Evolutionary conservation across 2,329 filamentous ascomycete genomes (phyloP).

Genomic region (Colletotrichum sp.): DNA sequence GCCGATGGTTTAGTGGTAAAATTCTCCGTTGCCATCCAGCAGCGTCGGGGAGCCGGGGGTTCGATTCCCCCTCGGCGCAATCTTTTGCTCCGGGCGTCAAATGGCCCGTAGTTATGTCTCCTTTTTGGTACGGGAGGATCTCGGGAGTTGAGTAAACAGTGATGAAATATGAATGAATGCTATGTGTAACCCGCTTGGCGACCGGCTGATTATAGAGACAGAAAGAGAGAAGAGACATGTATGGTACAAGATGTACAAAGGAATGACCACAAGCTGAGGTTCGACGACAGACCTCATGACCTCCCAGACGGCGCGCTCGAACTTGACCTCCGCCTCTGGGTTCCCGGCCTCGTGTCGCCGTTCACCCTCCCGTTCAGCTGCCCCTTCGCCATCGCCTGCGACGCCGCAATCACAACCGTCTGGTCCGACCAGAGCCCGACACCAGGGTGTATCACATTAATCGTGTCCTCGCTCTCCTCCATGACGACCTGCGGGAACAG

Average conservation of each 20-base stretch:
- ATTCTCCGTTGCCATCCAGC: slow-evolving; percentile 9
- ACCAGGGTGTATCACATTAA: slow-evolving; percentile 26
- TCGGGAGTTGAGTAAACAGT: background rate
- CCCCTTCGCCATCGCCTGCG: background rate
- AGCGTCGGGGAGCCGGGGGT: slow-evolving; percentile 5
- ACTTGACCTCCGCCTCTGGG: background rate
- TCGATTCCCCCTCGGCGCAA: slow-evolving; percentile 1
- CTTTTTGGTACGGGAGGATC: background rate
- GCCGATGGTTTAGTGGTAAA: slow-evolving; percentile 13
- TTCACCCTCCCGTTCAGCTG: background rate
- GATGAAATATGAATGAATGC: background rate
- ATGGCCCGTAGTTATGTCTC: too few relatives aligned
- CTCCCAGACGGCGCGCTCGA: background rate
- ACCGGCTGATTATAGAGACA: background rate
- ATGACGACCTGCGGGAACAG: slow-evolving; percentile 30
- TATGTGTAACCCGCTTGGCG: background rate
- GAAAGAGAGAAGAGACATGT: background rate
- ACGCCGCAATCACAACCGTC: background rate
- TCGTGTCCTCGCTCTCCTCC: slow-evolving; percentile 17
- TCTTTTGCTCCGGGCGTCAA: background rate
- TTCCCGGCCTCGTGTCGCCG: background rate
- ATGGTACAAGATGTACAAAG: background rate
- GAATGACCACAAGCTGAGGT: background rate
- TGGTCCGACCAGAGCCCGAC: slow-evolving; percentile 29
- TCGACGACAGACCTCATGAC: background rate